Evolutionary conservation across 352 stramenopile genomes (phyloP), one percentile per base, ranked within the genome.

Genomic region (Pythium apleroticum): DNA sequence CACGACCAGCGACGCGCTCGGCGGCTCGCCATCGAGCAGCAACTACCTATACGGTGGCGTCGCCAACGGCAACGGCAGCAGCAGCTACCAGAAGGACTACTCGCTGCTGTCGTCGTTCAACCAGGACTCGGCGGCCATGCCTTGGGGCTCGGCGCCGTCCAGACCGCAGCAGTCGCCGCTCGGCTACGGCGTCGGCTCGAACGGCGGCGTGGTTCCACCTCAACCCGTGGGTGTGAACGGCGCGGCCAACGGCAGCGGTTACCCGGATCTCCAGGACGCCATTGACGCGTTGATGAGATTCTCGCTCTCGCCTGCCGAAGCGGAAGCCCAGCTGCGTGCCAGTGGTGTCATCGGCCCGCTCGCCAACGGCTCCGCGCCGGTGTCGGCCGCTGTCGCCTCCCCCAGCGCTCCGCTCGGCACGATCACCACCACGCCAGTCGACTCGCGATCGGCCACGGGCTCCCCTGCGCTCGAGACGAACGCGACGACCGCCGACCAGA

Each of bases 221-320:
- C 76, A 56, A 52, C 68, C 65, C 65, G 68, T 73, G 60, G 50
- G 35, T 30, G 41, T 63, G 52, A 68, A 63, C 62, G 64, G 66
- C 54, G 30, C 28, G 37, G 50, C 67, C 60, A 72, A 55, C 52
- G 73, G 66, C 63, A 62, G 70, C 37, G 73, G 69, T 12, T 93
- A 91, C 74, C 84, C 81, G 20, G 80, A 93, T 58, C 78, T 93
- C 75, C 81, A 93, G 63, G 84, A 93, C 84, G 81, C 84, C 78
- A 93, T 93, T 69, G 84, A 93, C 75, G 81, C 84, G 75, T 84
- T 93, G 73, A 89, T 93, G 80, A 90, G 90, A 73, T 93, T 93
- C 60, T 92, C 84, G 61, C 72, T 92, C 22, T 87, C 84, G 45
- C 71, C 73, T 19, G 52, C 59, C 11, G 80, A 91, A 43, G 62